These are phyloP conservation scores for Calonectria pseudoreteaudii DNA, from an alignment of 2,329 filamentous ascomycete genomes.

Conservation along the genomic window DNA sequence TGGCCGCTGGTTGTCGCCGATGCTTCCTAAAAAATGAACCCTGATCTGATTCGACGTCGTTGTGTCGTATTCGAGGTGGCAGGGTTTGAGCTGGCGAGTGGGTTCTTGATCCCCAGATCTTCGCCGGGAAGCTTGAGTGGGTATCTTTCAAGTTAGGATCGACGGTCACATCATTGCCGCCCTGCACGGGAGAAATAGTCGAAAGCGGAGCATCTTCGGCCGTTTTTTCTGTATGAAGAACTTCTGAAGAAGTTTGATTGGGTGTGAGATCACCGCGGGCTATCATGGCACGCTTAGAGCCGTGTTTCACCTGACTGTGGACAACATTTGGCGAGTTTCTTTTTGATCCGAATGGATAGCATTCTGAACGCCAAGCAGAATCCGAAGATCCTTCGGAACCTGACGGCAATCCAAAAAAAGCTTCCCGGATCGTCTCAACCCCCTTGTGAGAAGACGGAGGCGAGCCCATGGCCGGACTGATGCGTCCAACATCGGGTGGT, in stretches of 20 bases:
- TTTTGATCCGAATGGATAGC: constrained; percentile 8
- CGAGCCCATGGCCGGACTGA: constrained; percentile 19
- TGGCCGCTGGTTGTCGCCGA: constrained; percentile 41
- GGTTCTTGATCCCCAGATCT: background rate
- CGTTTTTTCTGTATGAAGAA: constrained; percentile 15
- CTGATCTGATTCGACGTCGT: background rate
- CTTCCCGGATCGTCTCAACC: background rate
- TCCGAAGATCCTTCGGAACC: background rate
- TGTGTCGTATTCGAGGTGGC: background rate
- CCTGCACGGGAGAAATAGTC: background rate
- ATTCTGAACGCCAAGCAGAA: constrained; percentile 4
- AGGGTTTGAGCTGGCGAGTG: background rate
- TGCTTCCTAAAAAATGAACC: constrained; percentile 33
- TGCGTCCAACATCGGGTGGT: background rate
- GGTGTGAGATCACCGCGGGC: background rate
- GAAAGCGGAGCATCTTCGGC: background rate
- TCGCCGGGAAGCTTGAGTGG: background rate
- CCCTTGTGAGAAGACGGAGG: background rate
- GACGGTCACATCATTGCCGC: background rate
- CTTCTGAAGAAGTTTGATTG: background rate
- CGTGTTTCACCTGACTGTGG: background rate
- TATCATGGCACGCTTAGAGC: background rate
- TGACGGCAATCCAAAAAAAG: constrained; percentile 25
- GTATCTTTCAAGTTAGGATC: background rate
- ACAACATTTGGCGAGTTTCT: background rate